These are phyloP conservation scores for Lichtheimia ornata DNA, from an alignment of 371 early-diverging fungal species.

Conservation along the genomic window DNA sequence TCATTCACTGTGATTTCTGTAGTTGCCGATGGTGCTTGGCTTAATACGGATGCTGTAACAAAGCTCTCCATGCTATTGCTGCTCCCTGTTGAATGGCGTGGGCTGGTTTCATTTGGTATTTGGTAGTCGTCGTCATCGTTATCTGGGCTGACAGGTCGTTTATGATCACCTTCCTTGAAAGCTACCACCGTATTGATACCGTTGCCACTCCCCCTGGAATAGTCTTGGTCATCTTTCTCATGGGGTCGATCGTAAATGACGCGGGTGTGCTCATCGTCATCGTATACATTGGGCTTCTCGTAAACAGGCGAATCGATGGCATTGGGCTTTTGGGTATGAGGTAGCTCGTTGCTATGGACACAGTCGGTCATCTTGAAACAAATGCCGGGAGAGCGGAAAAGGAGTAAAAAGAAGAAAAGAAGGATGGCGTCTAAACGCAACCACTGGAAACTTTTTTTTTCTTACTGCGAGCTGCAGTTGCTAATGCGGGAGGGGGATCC, in stretches of 20 bases:
- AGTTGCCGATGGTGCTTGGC: slow-evolving; percentile 12
- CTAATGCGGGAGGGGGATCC: too few relatives aligned
- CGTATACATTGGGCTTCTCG: slow-evolving; percentile 29
- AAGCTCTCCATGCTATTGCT: slow-evolving; percentile 3
- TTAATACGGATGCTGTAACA: slow-evolving; percentile 14
- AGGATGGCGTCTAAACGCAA: too few relatives aligned
- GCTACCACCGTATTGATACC: slow-evolving; percentile 15
- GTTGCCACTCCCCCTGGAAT: slow-evolving; percentile 1
- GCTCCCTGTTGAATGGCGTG: neutral
- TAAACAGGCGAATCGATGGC: slow-evolving; percentile 26
- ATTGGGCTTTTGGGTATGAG: slow-evolving; percentile 23
- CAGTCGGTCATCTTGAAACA: slow-evolving; percentile 1
- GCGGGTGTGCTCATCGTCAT: slow-evolving; percentile 8
- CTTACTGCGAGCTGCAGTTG: too few relatives aligned
- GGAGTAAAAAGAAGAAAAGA: too few relatives aligned
- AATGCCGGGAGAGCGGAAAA: neutral
- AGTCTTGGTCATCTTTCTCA: slow-evolving; percentile 2
- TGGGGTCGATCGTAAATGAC: slow-evolving; percentile 9
- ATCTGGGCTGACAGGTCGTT: slow-evolving; percentile 15
- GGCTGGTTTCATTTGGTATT: neutral
- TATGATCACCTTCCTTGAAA: slow-evolving; percentile 9
- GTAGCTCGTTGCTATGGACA: neutral
- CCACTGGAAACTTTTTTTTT: too few relatives aligned
- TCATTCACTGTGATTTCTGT: slow-evolving; percentile 13
- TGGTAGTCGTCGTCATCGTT: slow-evolving; percentile 3